These are phyloP conservation scores for Neurospora sublineolata DNA, from an alignment of 495 filamentous ascomycete genomes.

Conservation along the genomic window DNA sequence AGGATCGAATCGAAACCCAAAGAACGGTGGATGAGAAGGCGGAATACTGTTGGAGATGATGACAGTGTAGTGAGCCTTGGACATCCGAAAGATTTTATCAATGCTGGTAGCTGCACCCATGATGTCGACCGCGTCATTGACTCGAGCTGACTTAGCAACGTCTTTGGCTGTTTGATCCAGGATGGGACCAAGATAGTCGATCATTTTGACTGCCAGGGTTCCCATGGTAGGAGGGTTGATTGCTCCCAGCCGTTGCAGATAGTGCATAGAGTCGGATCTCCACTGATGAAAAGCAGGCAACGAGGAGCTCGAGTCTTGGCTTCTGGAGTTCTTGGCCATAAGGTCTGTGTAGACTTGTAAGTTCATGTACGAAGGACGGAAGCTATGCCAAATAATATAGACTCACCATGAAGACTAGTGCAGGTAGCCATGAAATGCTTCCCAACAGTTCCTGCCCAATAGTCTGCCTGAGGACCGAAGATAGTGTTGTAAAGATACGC, in stretches of 20 bases:
- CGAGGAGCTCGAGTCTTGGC: not conserved
- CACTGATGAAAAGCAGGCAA: not conserved
- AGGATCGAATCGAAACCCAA: slow-evolving; percentile 1
- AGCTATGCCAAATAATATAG: not conserved
- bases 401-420: not conserved
- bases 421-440: not conserved
- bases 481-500: not conserved
- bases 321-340: not conserved
- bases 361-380: not conserved
- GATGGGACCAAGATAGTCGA: not conserved
- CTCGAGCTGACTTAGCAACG: too few species aligned
- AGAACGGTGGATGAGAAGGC: not conserved
- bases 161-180: not conserved
- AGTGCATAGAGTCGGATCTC: not conserved
- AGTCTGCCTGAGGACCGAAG: not conserved
- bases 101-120: not conserved
- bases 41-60: slow-evolving; percentile 2
- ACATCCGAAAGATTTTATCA: slow-evolving; percentile 3
- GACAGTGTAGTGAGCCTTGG: slow-evolving; percentile 5
- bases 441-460: slow-evolving; percentile 5
- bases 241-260: not conserved
- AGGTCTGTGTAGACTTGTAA: not conserved
- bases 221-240: not conserved
- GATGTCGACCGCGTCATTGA: not conserved
- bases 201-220: not conserved